phyloP scores from a whole-genome alignment of 129 eudicot species.

The Dittrichia graveolens region DNA sequence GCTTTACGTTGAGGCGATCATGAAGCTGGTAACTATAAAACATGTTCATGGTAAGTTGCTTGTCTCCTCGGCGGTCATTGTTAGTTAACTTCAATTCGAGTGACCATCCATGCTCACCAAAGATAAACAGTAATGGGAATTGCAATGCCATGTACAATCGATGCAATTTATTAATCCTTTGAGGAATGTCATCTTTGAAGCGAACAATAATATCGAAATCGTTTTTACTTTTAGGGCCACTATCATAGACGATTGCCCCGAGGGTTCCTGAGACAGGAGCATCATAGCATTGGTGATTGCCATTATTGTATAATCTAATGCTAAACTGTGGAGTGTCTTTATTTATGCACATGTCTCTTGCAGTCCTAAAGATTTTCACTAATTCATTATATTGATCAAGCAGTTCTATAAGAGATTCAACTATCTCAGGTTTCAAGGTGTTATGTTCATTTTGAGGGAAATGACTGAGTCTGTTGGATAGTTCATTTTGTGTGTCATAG shows the following conservation, averaged over 20 bases:
- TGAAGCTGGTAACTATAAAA: neutral
- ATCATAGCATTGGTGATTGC: too few relatives aligned
- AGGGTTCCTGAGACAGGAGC: neutral
- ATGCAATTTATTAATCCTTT: slow-evolving; percentile 7
- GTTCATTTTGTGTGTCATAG: too few relatives aligned
- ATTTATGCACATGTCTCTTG: neutral
- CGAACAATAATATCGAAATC: neutral
- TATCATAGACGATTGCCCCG: neutral
- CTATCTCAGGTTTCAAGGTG: too few relatives aligned
- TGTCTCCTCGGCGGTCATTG: too few relatives aligned
- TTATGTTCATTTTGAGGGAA: too few relatives aligned
- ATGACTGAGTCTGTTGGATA: too few relatives aligned
- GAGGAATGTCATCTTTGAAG: neutral
- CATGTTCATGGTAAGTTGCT: neutral
- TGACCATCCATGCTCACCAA: neutral
- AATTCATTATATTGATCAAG: too few relatives aligned
- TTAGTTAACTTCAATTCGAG: neutral
- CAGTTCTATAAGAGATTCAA: too few relatives aligned
- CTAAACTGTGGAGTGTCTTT: neutral
- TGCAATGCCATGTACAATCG: neutral
- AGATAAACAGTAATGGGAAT: neutral
- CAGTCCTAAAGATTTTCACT: too few relatives aligned
- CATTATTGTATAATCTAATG: too few relatives aligned
- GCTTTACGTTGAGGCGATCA: neutral
- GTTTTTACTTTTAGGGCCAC: too few relatives aligned